Conservation (phyloP, 2,329 filamentous ascomycete species). For the Cryphonectria radicalis region DNA sequence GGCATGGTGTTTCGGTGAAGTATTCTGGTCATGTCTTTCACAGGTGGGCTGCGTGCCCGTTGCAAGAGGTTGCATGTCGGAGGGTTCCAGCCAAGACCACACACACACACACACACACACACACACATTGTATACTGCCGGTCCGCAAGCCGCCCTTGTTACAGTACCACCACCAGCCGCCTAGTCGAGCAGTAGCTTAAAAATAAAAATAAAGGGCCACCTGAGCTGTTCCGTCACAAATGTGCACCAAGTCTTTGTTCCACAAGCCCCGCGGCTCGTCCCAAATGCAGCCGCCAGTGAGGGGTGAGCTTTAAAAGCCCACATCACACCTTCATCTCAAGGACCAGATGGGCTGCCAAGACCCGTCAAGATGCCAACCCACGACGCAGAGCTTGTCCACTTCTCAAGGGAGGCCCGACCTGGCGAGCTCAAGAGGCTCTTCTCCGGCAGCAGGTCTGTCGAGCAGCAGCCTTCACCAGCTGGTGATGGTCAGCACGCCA, state of each 20-base stretch:
- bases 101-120: background rate
- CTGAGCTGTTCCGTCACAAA: background rate
- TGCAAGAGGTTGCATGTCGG: background rate
- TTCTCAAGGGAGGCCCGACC: background rate
- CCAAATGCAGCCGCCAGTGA: background rate
- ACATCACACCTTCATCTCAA: background rate
- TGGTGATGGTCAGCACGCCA: background rate
- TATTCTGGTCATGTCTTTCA: background rate
- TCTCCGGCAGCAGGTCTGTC: background rate
- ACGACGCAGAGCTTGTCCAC: background rate
- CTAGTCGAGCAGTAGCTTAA: background rate
- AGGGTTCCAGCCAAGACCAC: background rate
- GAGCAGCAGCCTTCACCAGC: background rate
- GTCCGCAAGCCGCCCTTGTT: background rate
- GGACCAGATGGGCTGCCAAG: background rate
- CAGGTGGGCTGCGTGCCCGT: background rate
- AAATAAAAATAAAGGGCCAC: too few species aligned
- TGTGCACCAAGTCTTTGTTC: background rate
- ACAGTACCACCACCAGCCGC: background rate
- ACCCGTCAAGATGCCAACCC: background rate
- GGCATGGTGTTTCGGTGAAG: background rate
- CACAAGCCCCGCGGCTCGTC: background rate
- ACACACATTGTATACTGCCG: too few species aligned
- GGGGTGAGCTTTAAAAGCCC: background rate
- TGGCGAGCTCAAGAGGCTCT: background rate